phyloP scores from a whole-genome alignment of 108 stramenopile genomes.

The Chaetoceros muelleri region DNA sequence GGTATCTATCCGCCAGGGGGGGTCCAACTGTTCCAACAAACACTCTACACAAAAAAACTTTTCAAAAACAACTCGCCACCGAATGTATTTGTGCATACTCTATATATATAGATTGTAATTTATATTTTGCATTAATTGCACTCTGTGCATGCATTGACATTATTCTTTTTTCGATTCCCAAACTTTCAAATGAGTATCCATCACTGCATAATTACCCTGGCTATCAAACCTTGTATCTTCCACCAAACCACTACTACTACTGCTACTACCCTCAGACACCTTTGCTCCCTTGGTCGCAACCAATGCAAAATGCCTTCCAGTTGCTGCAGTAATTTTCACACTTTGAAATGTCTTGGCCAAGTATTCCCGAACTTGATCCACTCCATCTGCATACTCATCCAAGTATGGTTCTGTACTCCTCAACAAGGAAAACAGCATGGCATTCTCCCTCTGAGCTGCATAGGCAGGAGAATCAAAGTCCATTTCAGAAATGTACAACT shows the following conservation, averaged over 20 bases:
- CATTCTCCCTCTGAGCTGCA: conserved; percentile 62
- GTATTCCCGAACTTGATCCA: conserved; percentile 30
- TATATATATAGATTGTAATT: too few relatives aligned
- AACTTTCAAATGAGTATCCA: conserved; percentile 69
- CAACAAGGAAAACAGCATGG: conserved; percentile 54
- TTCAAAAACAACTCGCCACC: too few relatives aligned
- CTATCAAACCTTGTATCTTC: conserved; percentile 49
- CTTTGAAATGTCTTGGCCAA: conserved; percentile 21
- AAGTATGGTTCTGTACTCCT: conserved; percentile 74
- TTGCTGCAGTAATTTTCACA: conserved; percentile 44
- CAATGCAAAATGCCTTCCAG: conserved; percentile 71
- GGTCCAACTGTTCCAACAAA: too few relatives aligned
- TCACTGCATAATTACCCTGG: conserved; percentile 51
- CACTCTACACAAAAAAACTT: too few relatives aligned
- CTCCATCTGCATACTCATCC: conserved; percentile 71
- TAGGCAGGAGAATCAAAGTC: conserved; percentile 77
- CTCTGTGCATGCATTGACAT: too few relatives aligned
- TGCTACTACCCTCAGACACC: background rate
- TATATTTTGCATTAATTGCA: too few relatives aligned
- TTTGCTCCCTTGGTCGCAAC: conserved; percentile 49
- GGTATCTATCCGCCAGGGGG: too few relatives aligned
- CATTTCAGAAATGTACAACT: conserved; percentile 76
- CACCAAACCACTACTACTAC: conserved; percentile 5
- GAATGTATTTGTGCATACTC: too few relatives aligned
- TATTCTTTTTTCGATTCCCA: conserved; percentile 43